Evolutionary conservation across 306 rosid species (phyloP), one percentile per base, ranked within the genome.

Genomic region (Potentilla sterilis): DNA sequence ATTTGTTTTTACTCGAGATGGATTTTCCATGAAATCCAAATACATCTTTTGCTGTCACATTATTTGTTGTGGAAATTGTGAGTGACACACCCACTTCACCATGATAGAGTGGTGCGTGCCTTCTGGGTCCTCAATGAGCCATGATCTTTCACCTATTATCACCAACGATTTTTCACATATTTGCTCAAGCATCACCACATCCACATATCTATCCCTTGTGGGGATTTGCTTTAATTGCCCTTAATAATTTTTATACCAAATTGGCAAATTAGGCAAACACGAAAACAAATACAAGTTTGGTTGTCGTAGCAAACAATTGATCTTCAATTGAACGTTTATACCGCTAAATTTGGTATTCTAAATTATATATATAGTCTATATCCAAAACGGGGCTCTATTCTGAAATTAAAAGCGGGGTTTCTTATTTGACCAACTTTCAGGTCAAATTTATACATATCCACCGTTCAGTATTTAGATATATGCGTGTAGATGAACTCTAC

Each of bases 161-260:
- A 24, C 16, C 6, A 59, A 59, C 65, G 65, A 59, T 59, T 59
- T 28, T 59, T 59, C 65, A 59, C 65, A 28, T 59, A 59, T 59
- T 11, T 13, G 7, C 37, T 37, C 65, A 24, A 4, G 38, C 9
- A 28, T 10, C 10, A 49, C 15, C 55, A 49, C 21, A 49, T 16
- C 55, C 19, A 14, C n/a, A 49, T 49, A 28, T 15, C 55, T 7
- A 6, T 19, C 24, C 22, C 34, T 10, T 9, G 14, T 55, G 62
- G 15, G 32, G 62, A 21, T 21, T 55, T 21, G 5, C 62, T 55
- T 21, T 55, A 1, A 21, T 22, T 3, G 7, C 62, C 13, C 32
- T 52, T 5, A 7, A 52, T 52, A 6, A 7, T 55, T 55, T n/a
- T 5, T n/a, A n/a, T 8, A 1, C 32, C 61, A 51, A 49, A 4